Conservation (phyloP, 2,329 filamentous ascomycete species). For the Alternaria incomplexa region DNA sequence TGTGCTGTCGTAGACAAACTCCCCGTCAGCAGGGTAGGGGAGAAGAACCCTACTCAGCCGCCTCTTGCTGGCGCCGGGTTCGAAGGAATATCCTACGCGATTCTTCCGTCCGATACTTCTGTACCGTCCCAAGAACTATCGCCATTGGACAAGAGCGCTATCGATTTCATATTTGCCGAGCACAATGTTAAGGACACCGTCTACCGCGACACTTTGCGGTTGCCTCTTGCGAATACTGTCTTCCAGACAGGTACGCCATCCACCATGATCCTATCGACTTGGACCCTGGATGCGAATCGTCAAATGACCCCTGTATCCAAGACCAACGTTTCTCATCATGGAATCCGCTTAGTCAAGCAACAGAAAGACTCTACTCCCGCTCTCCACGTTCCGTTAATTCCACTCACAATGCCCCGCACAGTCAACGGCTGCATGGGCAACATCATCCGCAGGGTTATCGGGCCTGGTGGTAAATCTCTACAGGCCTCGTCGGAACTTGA, state of each 20-base stretch:
- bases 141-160: conserved; percentile 25
- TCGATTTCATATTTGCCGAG: conserved; percentile 30
- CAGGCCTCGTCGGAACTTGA: conserved; percentile 78
- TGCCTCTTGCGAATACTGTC: conserved; percentile 78
- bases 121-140: conserved; percentile 6
- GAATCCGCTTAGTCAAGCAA: conserved; percentile 13
- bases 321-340: conserved; percentile 21
- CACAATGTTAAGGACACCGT: background rate
- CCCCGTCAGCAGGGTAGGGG: conserved; percentile 25
- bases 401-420: conserved; percentile 67
- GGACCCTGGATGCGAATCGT: conserved; percentile 14
- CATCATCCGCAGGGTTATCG: conserved; percentile 71
- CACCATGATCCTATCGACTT: conserved; percentile 35
- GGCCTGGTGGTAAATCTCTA: conserved; percentile 50
- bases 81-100: conserved; percentile 44
- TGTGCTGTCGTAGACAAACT: conserved; percentile 49
- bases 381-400: conserved; percentile 61
- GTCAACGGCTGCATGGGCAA: conserved; percentile 76
- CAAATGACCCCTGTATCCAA: conserved; percentile 16
- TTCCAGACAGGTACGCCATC: conserved; percentile 69
- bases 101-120: conserved; percentile 20
- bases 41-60: conserved; percentile 6
- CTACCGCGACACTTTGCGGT: conserved; percentile 46
- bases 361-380: conserved; percentile 1
- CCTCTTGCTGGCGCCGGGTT: conserved; percentile 31